A percentile compares a stretch with the other conserved stretches of the same genome.
These are phyloP conservation scores for Boletus eberwhitei DNA, from an alignment of 768 basidiomycete genomes.

Conservation along the genomic window DNA sequence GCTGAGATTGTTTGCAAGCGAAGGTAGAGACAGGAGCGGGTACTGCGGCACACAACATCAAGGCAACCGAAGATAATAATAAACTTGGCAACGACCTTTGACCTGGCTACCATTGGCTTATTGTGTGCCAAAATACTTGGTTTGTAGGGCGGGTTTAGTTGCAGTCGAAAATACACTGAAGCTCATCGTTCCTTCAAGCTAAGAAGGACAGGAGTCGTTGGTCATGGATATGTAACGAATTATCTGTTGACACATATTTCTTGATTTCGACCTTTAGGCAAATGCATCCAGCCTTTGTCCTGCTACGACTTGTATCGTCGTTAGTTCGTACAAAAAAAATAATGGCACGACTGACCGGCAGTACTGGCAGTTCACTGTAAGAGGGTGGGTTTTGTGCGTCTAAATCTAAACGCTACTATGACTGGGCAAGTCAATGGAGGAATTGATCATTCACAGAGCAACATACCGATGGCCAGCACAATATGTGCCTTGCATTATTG, in stretches of 20 bases:
- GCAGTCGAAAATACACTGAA: neutral
- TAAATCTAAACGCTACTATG: neutral
- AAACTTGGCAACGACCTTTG: conserved; percentile 26
- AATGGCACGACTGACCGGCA: neutral
- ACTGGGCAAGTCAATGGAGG: neutral
- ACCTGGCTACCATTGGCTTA: conserved; percentile 26
- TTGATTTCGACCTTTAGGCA: neutral
- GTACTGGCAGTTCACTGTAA: neutral
- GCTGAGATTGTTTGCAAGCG: conserved; percentile 12
- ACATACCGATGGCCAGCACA: neutral
- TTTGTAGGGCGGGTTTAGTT: conserved; percentile 5
- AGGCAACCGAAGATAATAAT: conserved; percentile 12
- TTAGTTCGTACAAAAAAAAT: neutral
- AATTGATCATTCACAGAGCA: neutral
- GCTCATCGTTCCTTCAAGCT: neutral
- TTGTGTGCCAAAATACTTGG: conserved; percentile 16
- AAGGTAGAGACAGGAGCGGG: conserved; percentile 10
- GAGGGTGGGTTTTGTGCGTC: neutral
- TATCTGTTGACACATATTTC: neutral
- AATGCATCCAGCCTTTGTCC: neutral
- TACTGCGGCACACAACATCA: conserved; percentile 6
- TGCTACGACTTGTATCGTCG: neutral
- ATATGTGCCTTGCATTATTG: neutral
- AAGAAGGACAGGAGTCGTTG: neutral
- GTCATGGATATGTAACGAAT: neutral